phyloP scores from a whole-genome alignment of 306 rosid species.

The Cucumis hystrix region DNA sequence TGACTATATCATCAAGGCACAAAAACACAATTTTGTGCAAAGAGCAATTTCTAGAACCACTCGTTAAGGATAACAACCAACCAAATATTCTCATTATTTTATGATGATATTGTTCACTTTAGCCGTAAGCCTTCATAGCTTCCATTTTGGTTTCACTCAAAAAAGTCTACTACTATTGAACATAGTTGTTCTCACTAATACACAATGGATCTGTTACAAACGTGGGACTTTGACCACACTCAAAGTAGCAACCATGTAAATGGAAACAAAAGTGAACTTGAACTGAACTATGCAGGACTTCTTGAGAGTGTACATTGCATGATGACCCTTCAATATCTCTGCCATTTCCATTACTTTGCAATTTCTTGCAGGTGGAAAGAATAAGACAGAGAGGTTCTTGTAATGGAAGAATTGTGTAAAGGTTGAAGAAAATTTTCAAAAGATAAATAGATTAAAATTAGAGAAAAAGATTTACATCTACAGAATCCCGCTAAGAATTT shows the following conservation, averaged over 20 bases:
- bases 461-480: background rate
- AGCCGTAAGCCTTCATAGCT: no score
- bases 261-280: background rate
- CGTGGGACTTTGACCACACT: no score
- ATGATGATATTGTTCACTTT: no score
- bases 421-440: background rate
- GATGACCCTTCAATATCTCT: background rate
- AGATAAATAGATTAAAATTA: background rate
- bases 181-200: no score
- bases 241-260: background rate
- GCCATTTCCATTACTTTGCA: background rate
- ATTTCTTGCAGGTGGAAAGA: background rate
- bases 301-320: background rate
- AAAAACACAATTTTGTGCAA: no score
- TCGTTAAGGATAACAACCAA: no score
- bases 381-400: background rate
- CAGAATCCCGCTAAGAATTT: background rate
- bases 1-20: no score
- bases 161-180: no score
- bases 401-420: background rate
- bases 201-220: no score
- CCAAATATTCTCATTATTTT: no score
- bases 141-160: no score
- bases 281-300: background rate
- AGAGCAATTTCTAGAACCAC: no score